Evolutionary conservation across 768 basidiomycete species (phyloP).

Genomic region (Leccinum subtestaceum): DNA sequence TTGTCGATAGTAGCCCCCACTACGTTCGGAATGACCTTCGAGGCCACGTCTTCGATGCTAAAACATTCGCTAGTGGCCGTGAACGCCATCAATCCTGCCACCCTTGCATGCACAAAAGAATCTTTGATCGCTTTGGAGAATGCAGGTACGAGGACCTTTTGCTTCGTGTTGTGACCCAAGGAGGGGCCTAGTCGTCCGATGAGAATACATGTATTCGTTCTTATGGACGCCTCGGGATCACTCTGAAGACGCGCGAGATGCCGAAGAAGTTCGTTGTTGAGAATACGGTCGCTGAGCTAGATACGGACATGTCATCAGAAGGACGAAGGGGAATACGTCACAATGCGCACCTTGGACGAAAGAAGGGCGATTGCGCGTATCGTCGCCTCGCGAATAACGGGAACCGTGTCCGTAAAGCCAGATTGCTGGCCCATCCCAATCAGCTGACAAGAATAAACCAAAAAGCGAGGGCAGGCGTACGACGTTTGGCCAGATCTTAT

Average conservation of each 20-base stretch:
- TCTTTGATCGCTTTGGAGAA: conserved; percentile 90
- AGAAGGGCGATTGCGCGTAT: conserved; percentile 83
- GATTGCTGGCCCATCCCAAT: conserved; percentile 62
- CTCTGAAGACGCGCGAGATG: conserved; percentile 90
- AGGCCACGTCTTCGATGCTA: conserved; percentile 83
- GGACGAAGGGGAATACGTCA: background rate
- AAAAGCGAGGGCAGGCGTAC: conserved; percentile 38
- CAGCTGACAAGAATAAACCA: background rate
- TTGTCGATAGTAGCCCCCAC: conserved; percentile 79
- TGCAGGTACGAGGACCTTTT: conserved; percentile 95
- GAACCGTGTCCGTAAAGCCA: conserved; percentile 92
- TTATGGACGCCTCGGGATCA: conserved; percentile 90
- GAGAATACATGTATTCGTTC: conserved; percentile 96
- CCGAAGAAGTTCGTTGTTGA: conserved; percentile 95
- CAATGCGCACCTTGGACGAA: conserved; percentile 66
- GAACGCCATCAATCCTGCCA: conserved; percentile 92
- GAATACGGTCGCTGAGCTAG: conserved; percentile 83
- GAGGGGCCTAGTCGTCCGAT: conserved; percentile 87
- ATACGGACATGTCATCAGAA: conserved; percentile 1
- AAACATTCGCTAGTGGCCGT: conserved; percentile 93
- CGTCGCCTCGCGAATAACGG: conserved; percentile 92
- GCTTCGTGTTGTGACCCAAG: conserved; percentile 84
- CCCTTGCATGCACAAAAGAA: conserved; percentile 86
- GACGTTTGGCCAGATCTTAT: conserved; percentile 91
- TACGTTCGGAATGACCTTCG: conserved; percentile 86